Percentiles rank a stretch among this genome's conserved stretches.
Evolutionary conservation across 768 basidiomycete genomes (phyloP).

Genomic region (Mycena galopus): DNA sequence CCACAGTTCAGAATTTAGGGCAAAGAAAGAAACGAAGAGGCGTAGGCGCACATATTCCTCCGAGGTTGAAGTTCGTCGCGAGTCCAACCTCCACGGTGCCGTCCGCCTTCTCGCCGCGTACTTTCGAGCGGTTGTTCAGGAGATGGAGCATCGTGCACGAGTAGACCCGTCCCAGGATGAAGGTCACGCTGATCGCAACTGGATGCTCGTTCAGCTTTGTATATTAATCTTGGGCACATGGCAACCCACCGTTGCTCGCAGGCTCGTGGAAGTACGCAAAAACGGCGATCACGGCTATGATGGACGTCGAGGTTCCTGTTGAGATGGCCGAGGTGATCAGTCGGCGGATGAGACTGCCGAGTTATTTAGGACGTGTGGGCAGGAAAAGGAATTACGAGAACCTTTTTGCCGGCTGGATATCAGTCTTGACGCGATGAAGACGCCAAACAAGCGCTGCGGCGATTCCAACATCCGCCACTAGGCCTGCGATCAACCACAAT

Average conservation of each 20-base stretch:
- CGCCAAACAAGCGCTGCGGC: conserved; percentile 15
- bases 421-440: conserved; percentile 10
- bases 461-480: conserved; percentile 17
- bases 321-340: conserved; percentile 28
- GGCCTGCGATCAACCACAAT: conserved; percentile 17
- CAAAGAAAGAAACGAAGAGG: background rate
- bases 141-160: conserved; percentile 29
- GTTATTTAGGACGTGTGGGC: background rate
- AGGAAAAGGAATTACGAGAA: background rate
- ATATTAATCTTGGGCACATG: background rate
- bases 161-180: conserved; percentile 21
- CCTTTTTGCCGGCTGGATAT: conserved; percentile 5
- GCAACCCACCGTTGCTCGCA: conserved; percentile 9
- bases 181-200: conserved; percentile 10
- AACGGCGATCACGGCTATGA: conserved; percentile 16
- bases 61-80: conserved; percentile 10
- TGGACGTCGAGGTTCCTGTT: conserved; percentile 20
- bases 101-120: conserved; percentile 19
- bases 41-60: conserved; percentile 9
- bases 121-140: conserved; percentile 22
- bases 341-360: conserved; percentile 6
- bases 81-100: conserved; percentile 14
- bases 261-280: conserved; percentile 24
- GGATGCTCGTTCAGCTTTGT: background rate
- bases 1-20: too few species aligned